These are phyloP conservation scores for Aspergillus cristatus DNA, from an alignment of 495 filamentous ascomycete species.

Conservation along the genomic window DNA sequence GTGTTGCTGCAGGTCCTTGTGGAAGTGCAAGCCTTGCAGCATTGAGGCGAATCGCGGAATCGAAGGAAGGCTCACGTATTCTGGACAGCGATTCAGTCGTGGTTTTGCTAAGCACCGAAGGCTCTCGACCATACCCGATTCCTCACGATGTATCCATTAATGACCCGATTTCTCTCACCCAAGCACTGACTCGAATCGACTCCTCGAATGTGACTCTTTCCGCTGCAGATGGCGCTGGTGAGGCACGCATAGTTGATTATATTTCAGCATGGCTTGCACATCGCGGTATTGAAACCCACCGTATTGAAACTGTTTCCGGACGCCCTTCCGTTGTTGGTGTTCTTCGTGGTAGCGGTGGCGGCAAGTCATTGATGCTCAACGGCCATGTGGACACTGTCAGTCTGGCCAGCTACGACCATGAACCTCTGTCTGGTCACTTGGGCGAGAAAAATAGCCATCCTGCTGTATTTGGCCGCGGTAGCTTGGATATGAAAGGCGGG, in stretches of 20 bases:
- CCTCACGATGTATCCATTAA: conserved; percentile 26
- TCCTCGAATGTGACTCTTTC: conserved; percentile 37
- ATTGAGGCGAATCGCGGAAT: conserved; percentile 31
- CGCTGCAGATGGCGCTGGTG: conserved; percentile 26
- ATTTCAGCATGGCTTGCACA: conserved; percentile 36
- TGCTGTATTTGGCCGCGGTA: conserved; percentile 33
- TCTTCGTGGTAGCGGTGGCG: conserved; percentile 31
- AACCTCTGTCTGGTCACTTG: conserved; percentile 30
- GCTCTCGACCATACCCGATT: conserved; percentile 25
- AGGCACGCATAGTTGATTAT: conserved; percentile 32
- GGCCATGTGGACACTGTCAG: conserved; percentile 42
- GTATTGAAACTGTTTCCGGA: conserved; percentile 29
- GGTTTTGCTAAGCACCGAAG: conserved; percentile 44
- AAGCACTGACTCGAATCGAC: conserved; percentile 30
- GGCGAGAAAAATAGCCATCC: conserved; percentile 21
- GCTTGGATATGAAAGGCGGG: conserved; percentile 40
- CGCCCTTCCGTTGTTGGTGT: conserved; percentile 39
- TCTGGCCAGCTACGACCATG: conserved; percentile 30
- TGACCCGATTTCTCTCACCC: conserved; percentile 26
- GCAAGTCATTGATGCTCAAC: conserved; percentile 40
- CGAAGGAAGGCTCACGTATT: conserved; percentile 16
- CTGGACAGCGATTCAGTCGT: conserved; percentile 41
- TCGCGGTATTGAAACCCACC: conserved; percentile 35
- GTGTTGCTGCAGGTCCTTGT: conserved; percentile 52
- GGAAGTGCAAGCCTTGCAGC: conserved; percentile 54